Percentiles rank a stretch among this genome's conserved stretches.
These are phyloP conservation scores for Yamadazyma philogaea DNA, from an alignment of 805 yeast species.

Conservation along the genomic window DNA sequence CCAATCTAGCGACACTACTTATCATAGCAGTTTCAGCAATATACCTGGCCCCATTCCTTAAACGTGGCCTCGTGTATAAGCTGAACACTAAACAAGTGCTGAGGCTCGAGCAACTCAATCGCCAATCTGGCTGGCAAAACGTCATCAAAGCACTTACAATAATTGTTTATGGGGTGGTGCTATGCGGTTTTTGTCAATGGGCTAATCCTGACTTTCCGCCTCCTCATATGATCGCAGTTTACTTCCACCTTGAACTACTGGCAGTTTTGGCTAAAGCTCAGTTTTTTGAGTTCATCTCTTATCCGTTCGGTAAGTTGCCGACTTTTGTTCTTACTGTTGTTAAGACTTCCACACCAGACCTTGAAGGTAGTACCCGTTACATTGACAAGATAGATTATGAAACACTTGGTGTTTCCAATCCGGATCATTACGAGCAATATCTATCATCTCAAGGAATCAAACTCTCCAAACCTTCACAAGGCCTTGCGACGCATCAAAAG, in stretches of 20 bases:
- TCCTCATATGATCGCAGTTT: too few relatives aligned
- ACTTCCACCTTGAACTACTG: background rate
- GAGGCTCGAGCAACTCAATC: background rate
- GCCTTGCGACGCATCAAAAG: background rate
- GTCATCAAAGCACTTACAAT: too few relatives aligned
- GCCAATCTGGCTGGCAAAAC: too few relatives aligned
- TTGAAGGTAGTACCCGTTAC: background rate
- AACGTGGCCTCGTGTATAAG: background rate
- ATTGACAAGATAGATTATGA: background rate
- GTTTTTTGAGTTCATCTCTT: background rate
- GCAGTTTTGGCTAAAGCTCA: background rate
- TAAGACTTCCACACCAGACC: background rate
- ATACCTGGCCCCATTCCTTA: slow-evolving; percentile 1
- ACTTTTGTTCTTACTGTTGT: background rate
- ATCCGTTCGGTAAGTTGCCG: background rate
- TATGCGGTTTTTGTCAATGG: too few relatives aligned
- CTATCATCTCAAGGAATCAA: background rate
- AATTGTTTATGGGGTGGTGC: background rate
- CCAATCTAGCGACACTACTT: background rate
- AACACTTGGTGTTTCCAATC: background rate
- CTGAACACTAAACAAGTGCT: slow-evolving; percentile 1
- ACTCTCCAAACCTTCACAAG: background rate
- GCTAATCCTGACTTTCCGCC: too few relatives aligned
- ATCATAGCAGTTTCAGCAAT: background rate
- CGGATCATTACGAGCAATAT: slow-evolving; percentile 2